phyloP scores from a whole-genome alignment of 176 grass and related monocot species.

The Thinopyrum elongatum region DNA sequence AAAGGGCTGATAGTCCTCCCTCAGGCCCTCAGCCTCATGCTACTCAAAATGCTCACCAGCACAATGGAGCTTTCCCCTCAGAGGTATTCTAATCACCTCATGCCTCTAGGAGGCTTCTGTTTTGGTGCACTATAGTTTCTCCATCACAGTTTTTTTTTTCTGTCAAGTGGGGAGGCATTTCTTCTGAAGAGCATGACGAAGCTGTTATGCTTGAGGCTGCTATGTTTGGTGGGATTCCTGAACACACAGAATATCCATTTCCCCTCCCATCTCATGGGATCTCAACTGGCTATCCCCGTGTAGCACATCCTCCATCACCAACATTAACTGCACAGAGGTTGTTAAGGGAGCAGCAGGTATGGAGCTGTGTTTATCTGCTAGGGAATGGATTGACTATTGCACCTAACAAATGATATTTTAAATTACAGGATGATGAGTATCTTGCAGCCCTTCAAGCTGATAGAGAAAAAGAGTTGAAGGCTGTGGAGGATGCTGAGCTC shows the following conservation, averaged over 20 bases:
- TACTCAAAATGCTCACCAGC: slow-evolving; percentile 24
- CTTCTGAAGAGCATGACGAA: slow-evolving; percentile 91
- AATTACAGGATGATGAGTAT: slow-evolving; percentile 86
- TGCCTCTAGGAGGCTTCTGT: not conserved
- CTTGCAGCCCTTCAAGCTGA: slow-evolving; percentile 86
- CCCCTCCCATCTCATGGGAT: slow-evolving; percentile 46
- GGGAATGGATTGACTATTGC: not conserved
- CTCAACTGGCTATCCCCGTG: slow-evolving; percentile 30
- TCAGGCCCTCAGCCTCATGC: slow-evolving; percentile 36
- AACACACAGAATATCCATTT: slow-evolving; percentile 66
- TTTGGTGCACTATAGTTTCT: slow-evolving; percentile 1
- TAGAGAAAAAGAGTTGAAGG: slow-evolving; percentile 87
- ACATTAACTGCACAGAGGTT: slow-evolving; percentile 74
- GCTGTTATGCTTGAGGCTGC: slow-evolving; percentile 98
- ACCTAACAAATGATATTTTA: slow-evolving; percentile 20
- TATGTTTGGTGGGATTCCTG: slow-evolving; percentile 92
- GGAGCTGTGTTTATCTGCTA: not conserved
- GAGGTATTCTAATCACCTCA: slow-evolving; percentile 48
- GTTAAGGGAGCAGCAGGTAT: slow-evolving; percentile 95
- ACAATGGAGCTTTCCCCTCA: slow-evolving; percentile 47
- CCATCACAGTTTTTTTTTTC: slow-evolving; percentile 9
- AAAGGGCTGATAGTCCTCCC: slow-evolving; percentile 37
- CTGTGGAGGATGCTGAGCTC: slow-evolving; percentile 63
- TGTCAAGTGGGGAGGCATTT: slow-evolving; percentile 96
- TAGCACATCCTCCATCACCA: slow-evolving; percentile 62